Evolutionary conservation across 1,139 yeast species (phyloP).

Genomic region (Saccharomyces hybrid): DNA sequence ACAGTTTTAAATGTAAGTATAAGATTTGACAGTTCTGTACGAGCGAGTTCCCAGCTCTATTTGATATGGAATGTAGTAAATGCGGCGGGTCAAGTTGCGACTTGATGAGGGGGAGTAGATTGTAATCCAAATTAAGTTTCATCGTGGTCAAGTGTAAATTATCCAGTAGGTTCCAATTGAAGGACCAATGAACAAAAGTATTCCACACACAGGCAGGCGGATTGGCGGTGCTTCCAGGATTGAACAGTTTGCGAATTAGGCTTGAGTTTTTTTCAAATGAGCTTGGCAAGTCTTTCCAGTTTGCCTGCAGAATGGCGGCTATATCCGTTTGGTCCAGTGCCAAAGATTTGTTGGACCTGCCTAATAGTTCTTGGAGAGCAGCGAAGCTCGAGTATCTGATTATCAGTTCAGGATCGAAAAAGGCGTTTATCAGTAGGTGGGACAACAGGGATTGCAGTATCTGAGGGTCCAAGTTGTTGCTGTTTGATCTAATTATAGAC

Average conservation of each 20-base stretch:
- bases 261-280: background rate
- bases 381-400: conserved; percentile 80
- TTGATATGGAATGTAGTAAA: background rate
- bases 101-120: background rate
- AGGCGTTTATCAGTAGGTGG: conserved; percentile 44
- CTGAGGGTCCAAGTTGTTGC: conserved; percentile 28
- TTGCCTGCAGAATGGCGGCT: background rate
- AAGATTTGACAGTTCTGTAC: background rate
- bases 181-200: background rate
- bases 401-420: conserved; percentile 67
- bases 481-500: conserved; percentile 45
- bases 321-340: background rate
- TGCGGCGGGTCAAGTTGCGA: background rate
- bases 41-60: background rate
- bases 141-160: background rate
- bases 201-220: background rate
- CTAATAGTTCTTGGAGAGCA: conserved; percentile 77
- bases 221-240: background rate
- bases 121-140: background rate
- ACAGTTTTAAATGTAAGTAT: background rate
- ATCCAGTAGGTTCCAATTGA: background rate
- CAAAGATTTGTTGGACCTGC: conserved; percentile 38
- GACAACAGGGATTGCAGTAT: conserved; percentile 30
- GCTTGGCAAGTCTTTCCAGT: background rate
- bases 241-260: background rate